These are phyloP conservation scores for Didymella arachidicola DNA, from an alignment of 2,329 filamentous ascomycete species.

Conservation along the genomic window DNA sequence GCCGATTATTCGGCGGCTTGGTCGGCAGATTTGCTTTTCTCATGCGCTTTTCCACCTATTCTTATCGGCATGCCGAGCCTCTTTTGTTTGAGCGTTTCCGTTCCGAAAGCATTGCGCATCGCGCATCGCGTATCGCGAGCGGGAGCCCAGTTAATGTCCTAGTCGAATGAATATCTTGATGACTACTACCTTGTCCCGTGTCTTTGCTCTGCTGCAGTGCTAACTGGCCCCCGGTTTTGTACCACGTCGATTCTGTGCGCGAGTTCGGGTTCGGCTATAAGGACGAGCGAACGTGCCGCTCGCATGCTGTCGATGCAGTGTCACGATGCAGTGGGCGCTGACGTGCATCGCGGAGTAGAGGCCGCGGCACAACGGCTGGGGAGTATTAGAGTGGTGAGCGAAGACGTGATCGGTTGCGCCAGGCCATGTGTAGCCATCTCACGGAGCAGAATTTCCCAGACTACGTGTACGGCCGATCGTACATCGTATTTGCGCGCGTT, in stretches of 20 bases:
- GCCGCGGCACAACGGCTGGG: not conserved
- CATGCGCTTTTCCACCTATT: constrained; percentile 4
- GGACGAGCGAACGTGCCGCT: constrained; percentile 13
- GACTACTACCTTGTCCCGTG: constrained; percentile 3
- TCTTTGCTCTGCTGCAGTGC: constrained; percentile 7
- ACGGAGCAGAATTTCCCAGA: not conserved
- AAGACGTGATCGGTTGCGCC: not conserved
- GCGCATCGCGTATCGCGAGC: constrained; percentile 2
- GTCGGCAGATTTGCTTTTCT: constrained; percentile 9
- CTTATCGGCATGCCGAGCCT: constrained; percentile 17
- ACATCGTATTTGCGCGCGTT: not conserved
- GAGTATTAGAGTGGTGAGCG: not conserved
- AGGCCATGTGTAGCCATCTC: not conserved
- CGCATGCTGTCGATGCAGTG: constrained; percentile 24
- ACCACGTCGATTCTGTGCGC: not conserved
- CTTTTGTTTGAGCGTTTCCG: not conserved
- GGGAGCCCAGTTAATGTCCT: constrained; percentile 7
- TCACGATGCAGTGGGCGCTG: constrained; percentile 14
- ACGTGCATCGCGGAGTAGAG: constrained; percentile 11
- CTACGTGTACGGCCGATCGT: not conserved
- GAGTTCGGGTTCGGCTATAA: constrained; percentile 10
- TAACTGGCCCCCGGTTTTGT: not conserved
- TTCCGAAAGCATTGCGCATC: constrained; percentile 1
- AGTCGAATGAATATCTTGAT: constrained; percentile 8
- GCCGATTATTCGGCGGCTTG: constrained; percentile 9